A percentile compares a stretch with the other conserved stretches of the same genome.
These are phyloP conservation scores for Colletotrichum magnum DNA, from an alignment of 2,329 filamentous ascomycete species.

Conservation along the genomic window DNA sequence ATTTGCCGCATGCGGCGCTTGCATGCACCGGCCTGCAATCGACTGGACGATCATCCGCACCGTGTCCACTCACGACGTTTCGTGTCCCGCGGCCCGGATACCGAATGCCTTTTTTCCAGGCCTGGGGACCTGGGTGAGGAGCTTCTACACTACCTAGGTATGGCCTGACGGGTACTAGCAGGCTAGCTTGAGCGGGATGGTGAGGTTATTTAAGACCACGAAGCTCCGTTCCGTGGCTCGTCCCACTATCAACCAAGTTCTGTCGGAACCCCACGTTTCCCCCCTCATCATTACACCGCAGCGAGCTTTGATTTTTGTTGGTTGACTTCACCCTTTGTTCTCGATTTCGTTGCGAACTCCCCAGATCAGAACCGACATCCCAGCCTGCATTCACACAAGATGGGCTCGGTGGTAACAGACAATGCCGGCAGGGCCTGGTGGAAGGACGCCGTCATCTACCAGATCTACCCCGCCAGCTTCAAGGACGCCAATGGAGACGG, in stretches of 20 bases:
- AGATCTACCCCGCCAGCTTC: slow-evolving; percentile 72
- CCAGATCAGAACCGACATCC: not conserved
- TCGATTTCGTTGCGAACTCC: not conserved
- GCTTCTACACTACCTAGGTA: no score
- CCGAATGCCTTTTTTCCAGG: not conserved
- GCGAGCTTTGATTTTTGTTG: not conserved
- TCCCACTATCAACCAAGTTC: not conserved
- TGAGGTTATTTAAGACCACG: slow-evolving; percentile 17
- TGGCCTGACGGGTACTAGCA: no score
- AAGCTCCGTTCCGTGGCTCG: slow-evolving; percentile 7
- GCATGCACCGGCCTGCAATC: slow-evolving; percentile 37
- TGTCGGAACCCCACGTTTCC: not conserved
- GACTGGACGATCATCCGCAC: slow-evolving; percentile 38
- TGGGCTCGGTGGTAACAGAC: slow-evolving; percentile 35
- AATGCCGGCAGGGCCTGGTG: slow-evolving; percentile 58
- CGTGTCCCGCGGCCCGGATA: slow-evolving; percentile 35
- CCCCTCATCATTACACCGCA: not conserved
- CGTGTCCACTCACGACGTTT: slow-evolving; percentile 38
- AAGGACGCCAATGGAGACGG: slow-evolving; percentile 71
- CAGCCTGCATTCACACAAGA: not conserved
- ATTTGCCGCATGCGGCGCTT: slow-evolving; percentile 29
- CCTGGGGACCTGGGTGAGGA: slow-evolving; percentile 4
- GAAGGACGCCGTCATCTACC: slow-evolving; percentile 71
- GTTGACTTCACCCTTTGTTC: not conserved
- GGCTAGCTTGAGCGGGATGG: slow-evolving; percentile 11